Conservation (phyloP, 1,284 basidiomycete species). For the Flammula alnicola region DNA sequence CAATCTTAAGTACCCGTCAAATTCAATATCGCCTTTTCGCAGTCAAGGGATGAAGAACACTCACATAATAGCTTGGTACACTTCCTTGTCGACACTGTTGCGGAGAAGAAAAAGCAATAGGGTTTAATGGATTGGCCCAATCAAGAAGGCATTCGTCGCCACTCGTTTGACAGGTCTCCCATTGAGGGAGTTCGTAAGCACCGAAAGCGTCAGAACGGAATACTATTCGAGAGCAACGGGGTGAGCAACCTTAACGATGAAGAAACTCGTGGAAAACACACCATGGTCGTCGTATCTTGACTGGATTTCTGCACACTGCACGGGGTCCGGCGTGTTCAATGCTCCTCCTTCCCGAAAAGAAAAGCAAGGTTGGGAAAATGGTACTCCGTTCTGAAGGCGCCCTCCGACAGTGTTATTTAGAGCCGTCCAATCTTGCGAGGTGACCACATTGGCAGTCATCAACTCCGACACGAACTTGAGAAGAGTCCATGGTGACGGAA, state of each 20-base stretch:
- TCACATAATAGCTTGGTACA: conserved; percentile 44
- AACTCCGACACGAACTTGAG: not conserved
- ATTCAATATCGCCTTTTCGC: conserved; percentile 5
- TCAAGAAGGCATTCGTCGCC: conserved; percentile 41
- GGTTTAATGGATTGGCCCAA: conserved; percentile 30
- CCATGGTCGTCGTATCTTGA: conserved; percentile 18
- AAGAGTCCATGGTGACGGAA: not conserved
- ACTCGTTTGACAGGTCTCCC: conserved; percentile 44
- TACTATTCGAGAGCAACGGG: conserved; percentile 4
- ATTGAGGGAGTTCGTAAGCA: conserved; percentile 43
- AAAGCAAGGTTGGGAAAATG: conserved; percentile 25
- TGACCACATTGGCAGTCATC: not conserved
- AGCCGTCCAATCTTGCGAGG: conserved; percentile 14
- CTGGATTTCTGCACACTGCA: conserved; percentile 17
- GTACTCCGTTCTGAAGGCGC: conserved; percentile 14
- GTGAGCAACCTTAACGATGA: not conserved
- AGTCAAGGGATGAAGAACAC: conserved; percentile 16
- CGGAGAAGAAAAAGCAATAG: conserved; percentile 29
- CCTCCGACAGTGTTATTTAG: conserved; percentile 20
- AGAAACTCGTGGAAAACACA: not conserved
- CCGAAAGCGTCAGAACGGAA: conserved; percentile 21
- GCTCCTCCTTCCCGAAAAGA: conserved; percentile 1
- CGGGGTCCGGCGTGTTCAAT: conserved; percentile 4
- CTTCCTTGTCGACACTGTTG: conserved; percentile 41
- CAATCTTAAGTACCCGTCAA: conserved; percentile 38